Base-by-base conservation (phyloP, 2,329 filamentous ascomycete species). In the Domatiomyces catenatus region DNA sequence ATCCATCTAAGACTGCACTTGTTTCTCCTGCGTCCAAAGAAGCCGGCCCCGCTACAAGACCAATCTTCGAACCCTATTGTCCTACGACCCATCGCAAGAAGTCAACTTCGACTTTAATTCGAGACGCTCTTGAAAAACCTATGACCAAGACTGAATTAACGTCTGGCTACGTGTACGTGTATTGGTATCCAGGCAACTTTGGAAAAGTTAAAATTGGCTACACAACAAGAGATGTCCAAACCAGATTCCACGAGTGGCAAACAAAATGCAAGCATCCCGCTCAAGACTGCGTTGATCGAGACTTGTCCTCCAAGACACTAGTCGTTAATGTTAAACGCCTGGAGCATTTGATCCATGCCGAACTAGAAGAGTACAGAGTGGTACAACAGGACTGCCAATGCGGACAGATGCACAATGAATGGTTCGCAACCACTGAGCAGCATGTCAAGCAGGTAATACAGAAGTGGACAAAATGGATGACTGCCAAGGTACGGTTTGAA, bases 181-280 rank as follows among this genome's bases (percentile, higher is more conserved):
- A 42, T 36, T 54, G 53, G 53, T 50, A 54, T 26, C 50, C 48
- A 3, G 46, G 47, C 3, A 46, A 26, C 18, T 44, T 52, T 46
- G 50, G 50, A 12, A 50, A 52, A n/a, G 48, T 54, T 19, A 54
- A 54, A 19, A 54, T 54, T 32, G 53, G 53, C 26, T 36, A n/a
- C n/a, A n/a, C 42, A 18, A 1, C 50, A 22, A 47, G 18, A 0
- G 6, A 52, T 46, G 42, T 54, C 8, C n/a, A 48, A 15, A 44
- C 42, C 7, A 45, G 53, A 20, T 49, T 54, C n/a, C 15, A 28
- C n/a, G 5, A 42, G 8, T 54, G 53, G 53, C 18, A 22, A 22
- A 26, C 12, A 3, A 42, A 52, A 32, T 54, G 53, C 46, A 36
- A 5, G n/a, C 8, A 15, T 20, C 10, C 12, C 32, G 10, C 42